Percentiles rank a stretch among this genome's conserved stretches.
These are phyloP conservation scores for Lippia alba DNA, from an alignment of 305 asterid species.

Conservation along the genomic window DNA sequence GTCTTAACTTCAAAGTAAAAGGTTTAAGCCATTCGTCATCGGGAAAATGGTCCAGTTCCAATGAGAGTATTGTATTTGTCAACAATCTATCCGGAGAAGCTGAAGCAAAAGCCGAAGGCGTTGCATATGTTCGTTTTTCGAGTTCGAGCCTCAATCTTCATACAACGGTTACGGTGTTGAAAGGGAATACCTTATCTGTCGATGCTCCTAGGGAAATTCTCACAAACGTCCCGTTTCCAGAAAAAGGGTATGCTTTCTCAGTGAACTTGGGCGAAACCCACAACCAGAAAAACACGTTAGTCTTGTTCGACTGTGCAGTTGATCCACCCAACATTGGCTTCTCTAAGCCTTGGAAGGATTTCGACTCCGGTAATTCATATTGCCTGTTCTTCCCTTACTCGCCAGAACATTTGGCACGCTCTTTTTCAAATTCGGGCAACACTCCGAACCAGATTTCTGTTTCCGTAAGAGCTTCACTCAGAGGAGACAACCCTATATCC, in stretches of 20 bases:
- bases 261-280: slow-evolving; percentile 52
- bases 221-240: slow-evolving; percentile 74
- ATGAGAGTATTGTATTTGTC: slow-evolving; percentile 58
- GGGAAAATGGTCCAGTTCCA: slow-evolving; percentile 80
- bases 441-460: slow-evolving; percentile 47
- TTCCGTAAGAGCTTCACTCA: slow-evolving; percentile 64
- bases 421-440: slow-evolving; percentile 44
- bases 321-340: slow-evolving; percentile 72
- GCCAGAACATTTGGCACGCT: slow-evolving; percentile 62
- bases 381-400: slow-evolving; percentile 84
- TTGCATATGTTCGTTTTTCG: slow-evolving; percentile 53
- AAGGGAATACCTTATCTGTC: slow-evolving; percentile 53
- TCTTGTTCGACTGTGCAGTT: slow-evolving; percentile 61
- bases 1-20: slow-evolving; percentile 59
- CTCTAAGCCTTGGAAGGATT: slow-evolving; percentile 75
- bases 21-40: slow-evolving; percentile 57
- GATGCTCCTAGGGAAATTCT: slow-evolving; percentile 74
- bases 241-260: slow-evolving; percentile 70
- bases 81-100: slow-evolving; percentile 74
- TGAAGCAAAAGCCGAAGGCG: slow-evolving; percentile 76
- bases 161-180: slow-evolving; percentile 67
- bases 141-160: slow-evolving; percentile 57
- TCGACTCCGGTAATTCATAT: slow-evolving; percentile 48
- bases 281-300: slow-evolving; percentile 31
- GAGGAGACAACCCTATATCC: slow-evolving; percentile 54